Conservation (phyloP, 2,329 filamentous ascomycete genomes). For the Ophiostoma himal-ulmi region DNA sequence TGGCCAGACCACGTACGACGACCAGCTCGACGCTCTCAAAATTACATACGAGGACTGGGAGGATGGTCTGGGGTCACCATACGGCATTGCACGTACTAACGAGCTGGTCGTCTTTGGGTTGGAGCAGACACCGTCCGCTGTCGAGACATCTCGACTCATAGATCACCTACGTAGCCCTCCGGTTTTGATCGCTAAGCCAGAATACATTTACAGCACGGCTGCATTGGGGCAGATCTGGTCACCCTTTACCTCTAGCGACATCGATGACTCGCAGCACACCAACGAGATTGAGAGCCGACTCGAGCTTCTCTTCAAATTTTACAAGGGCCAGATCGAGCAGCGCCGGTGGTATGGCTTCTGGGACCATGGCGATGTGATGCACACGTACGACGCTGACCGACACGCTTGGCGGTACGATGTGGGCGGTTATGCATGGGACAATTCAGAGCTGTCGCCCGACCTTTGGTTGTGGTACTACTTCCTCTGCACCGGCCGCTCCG, state of each 20-base stretch:
- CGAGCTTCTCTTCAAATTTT: neutral
- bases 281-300: neutral
- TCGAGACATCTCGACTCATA: neutral
- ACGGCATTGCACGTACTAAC: constrained; percentile 2
- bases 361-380: constrained; percentile 6
- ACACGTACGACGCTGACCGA: constrained; percentile 9
- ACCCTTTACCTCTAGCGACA: neutral
- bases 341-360: constrained; percentile 8
- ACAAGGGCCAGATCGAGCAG: constrained; percentile 11
- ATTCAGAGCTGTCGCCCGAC: constrained; percentile 5
- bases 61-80: neutral
- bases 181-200: neutral
- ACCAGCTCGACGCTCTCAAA: constrained; percentile 7
- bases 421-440: constrained; percentile 9
- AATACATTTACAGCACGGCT: neutral
- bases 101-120: neutral
- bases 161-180: neutral
- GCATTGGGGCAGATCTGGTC: neutral
- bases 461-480: constrained; percentile 8
- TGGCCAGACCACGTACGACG: constrained; percentile 3
- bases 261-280: neutral
- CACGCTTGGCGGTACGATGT: constrained; percentile 5
- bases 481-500: neutral
- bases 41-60: constrained; percentile 10
- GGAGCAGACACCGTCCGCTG: neutral